Evolutionary conservation across 2,329 filamentous ascomycete genomes (phyloP).

Genomic region (Thermothelomyces thermophilus): DNA sequence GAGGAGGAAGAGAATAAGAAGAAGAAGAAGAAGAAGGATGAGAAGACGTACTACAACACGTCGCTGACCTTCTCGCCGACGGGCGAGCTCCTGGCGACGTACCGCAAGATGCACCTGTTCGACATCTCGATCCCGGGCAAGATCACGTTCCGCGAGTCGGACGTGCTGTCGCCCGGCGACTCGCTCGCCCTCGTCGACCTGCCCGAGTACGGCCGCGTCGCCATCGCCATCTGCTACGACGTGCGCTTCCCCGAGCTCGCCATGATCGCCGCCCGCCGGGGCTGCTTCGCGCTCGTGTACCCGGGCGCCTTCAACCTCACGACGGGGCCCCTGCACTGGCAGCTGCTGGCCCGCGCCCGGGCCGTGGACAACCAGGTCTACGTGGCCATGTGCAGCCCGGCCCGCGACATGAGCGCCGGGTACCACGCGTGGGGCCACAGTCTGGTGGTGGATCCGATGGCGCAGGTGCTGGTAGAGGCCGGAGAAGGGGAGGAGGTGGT

Average conservation of each 20-base stretch:
- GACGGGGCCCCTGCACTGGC: constrained; percentile 89
- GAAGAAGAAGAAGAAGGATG: too few relatives aligned
- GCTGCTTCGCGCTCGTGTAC: constrained; percentile 83
- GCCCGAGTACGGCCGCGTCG: constrained; percentile 81
- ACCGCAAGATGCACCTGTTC: constrained; percentile 93
- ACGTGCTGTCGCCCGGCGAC: constrained; percentile 80
- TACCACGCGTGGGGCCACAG: constrained; percentile 94
- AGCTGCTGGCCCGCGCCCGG: constrained; percentile 70
- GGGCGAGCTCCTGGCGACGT: constrained; percentile 74
- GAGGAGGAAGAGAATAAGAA: too few relatives aligned
- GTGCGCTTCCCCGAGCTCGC: constrained; percentile 93
- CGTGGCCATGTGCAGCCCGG: constrained; percentile 86
- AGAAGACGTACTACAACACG: constrained; percentile 79
- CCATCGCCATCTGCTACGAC: constrained; percentile 93
- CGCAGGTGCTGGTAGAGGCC: constrained; percentile 69
- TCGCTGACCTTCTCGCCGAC: constrained; percentile 72
- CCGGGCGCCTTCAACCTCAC: constrained; percentile 97
- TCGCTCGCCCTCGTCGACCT: constrained; percentile 80
- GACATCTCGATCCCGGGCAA: constrained; percentile 96
- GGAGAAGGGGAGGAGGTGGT: constrained; percentile 73
- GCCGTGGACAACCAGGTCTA: constrained; percentile 94
- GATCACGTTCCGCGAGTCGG: constrained; percentile 85
- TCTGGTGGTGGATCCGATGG: constrained; percentile 81
- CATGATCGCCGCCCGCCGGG: constrained; percentile 76
- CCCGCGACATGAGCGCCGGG: constrained; percentile 65